phyloP scores from a whole-genome alignment of 768 basidiomycete species.

The Mycena galopus region DNA sequence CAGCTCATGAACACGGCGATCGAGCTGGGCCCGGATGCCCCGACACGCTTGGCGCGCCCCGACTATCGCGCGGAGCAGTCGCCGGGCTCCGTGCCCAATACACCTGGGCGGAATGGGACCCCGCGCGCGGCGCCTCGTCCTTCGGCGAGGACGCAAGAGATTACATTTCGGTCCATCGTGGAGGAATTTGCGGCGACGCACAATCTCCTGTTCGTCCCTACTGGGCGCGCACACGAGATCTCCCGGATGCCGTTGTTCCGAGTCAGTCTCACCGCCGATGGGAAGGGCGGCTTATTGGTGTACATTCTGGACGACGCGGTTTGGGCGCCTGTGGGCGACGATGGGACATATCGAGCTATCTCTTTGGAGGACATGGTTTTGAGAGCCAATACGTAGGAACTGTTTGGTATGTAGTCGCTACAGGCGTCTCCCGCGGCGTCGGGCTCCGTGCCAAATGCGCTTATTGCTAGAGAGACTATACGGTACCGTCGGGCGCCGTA shows the following conservation, averaged over 20 bases:
- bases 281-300: conserved; percentile 87
- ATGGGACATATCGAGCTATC: conserved; percentile 80
- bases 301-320: conserved; percentile 96
- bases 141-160: conserved; percentile 76
- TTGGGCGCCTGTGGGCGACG: conserved; percentile 76
- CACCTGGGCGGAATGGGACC: conserved; percentile 42
- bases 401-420: too few species aligned
- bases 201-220: conserved; percentile 91
- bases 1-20: conserved; percentile 97
- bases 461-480: too few species aligned
- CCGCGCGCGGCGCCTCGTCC: conserved; percentile 52
- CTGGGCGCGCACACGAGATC: conserved; percentile 84
- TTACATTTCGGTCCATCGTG: conserved; percentile 93
- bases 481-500: too few species aligned
- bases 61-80: conserved; percentile 68
- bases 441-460: too few species aligned
- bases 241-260: conserved; percentile 93
- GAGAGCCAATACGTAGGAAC: conserved; percentile 58
- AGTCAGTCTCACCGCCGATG: conserved; percentile 82
- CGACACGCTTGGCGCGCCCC: conserved; percentile 74
- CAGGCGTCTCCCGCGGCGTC: too few species aligned
- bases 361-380: conserved; percentile 91
- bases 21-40: conserved; percentile 85
- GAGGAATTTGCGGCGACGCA: conserved; percentile 90
- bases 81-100: conserved; percentile 33